These are phyloP conservation scores for Penicillium dipodomyicola DNA, from an alignment of 495 filamentous ascomycete genomes.

Conservation along the genomic window DNA sequence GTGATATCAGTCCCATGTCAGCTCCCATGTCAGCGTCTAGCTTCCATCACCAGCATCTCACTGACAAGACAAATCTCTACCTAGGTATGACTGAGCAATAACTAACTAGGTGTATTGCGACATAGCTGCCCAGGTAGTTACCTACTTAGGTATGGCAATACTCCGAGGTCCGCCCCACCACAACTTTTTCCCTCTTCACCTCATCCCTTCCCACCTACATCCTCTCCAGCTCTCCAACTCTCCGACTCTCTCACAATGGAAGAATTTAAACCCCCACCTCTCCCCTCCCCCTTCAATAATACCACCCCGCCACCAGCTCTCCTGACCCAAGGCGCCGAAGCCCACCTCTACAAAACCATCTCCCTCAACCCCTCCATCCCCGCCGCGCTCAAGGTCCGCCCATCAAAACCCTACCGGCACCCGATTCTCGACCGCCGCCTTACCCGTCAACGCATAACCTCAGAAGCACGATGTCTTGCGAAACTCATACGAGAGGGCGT, in stretches of 20 bases:
- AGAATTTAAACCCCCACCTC: constrained; percentile 46
- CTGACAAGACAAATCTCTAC: no score
- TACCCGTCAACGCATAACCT: constrained; percentile 78
- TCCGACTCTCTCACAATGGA: constrained; percentile 12
- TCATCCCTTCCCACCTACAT: not conserved
- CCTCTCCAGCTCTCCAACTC: not conserved
- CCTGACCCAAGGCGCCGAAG: constrained; percentile 92
- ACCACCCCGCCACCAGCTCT: constrained; percentile 55
- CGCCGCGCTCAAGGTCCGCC: constrained; percentile 88
- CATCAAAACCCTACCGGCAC: constrained; percentile 89
- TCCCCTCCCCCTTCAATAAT: constrained; percentile 64
- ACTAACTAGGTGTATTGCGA: no score
- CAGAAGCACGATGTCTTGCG: constrained; percentile 81
- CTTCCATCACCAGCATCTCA: no score
- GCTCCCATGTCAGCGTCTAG: no score
- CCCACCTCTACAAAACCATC: constrained; percentile 82
- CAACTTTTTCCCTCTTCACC: constrained; percentile 13
- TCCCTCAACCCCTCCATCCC: constrained; percentile 68
- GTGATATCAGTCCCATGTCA: no score
- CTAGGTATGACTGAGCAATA: no score
- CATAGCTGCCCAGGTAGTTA: no score
- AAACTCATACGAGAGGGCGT: constrained; percentile 75
- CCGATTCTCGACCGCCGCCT: constrained; percentile 84
- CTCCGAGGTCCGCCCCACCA: constrained; percentile 9
- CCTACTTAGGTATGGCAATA: not conserved